Percentiles rank a stretch among this genome's conserved stretches.
These are phyloP conservation scores for Golubevia sp. DNA, from an alignment of 1,284 basidiomycete species.

Conservation along the genomic window DNA sequence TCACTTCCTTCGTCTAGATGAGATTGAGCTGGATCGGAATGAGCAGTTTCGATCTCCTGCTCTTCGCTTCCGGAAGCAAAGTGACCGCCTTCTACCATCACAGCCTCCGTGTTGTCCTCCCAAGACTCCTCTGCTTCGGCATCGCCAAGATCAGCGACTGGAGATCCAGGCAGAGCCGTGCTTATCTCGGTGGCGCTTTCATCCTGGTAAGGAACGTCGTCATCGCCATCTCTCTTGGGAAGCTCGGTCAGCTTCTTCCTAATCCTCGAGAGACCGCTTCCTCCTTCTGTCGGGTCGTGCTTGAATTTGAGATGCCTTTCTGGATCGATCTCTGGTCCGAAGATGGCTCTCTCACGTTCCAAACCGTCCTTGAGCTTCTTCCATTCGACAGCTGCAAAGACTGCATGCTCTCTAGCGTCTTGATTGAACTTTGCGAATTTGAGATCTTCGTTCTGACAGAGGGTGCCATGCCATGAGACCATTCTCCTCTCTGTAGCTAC, in stretches of 20 bases:
- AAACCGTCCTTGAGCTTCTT: conserved; percentile 21
- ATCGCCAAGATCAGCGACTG: conserved; percentile 12
- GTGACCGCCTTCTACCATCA: conserved; percentile 77
- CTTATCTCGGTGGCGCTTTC: background rate
- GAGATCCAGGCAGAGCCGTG: conserved; percentile 8
- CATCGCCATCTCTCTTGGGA: conserved; percentile 16
- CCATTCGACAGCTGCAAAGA: conserved; percentile 31
- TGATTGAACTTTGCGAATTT: conserved; percentile 29
- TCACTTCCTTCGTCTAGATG: conserved; percentile 47
- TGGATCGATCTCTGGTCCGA: conserved; percentile 9
- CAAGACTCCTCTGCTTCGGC: conserved; percentile 67
- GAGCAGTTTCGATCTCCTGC: conserved; percentile 31
- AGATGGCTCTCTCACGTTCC: conserved; percentile 24
- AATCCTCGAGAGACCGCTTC: conserved; percentile 48
- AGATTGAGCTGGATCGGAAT: conserved; percentile 11
- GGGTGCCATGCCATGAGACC: conserved; percentile 32
- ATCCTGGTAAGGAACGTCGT: conserved; percentile 9
- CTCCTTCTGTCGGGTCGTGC: conserved; percentile 50
- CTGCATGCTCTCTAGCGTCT: conserved; percentile 36
- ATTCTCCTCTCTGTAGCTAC: conserved; percentile 30
- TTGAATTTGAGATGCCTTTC: background rate
- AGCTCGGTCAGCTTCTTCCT: conserved; percentile 43
- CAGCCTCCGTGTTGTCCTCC: conserved; percentile 74
- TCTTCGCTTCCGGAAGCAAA: conserved; percentile 11
- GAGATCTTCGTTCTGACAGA: conserved; percentile 26